Evolutionary conservation across 2,329 filamentous ascomycete species (phyloP).

Genomic region (Paraphaeosphaeria minitans): DNA sequence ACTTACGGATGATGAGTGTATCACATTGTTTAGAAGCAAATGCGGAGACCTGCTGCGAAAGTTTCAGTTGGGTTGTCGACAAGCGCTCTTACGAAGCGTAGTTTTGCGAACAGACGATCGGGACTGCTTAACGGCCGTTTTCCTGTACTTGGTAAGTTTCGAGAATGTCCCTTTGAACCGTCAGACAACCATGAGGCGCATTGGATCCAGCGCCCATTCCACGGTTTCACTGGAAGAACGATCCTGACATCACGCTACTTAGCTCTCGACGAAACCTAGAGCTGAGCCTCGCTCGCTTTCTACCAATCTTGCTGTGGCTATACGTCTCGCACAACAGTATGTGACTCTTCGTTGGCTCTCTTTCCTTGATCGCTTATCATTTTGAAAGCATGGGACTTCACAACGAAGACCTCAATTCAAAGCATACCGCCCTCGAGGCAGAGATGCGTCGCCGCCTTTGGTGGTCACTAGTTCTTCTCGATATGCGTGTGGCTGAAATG

Average conservation of each 20-base stretch:
- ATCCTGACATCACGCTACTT: slow-evolving; percentile 12
- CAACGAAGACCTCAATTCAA: slow-evolving; percentile 58
- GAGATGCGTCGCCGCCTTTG: slow-evolving; percentile 67
- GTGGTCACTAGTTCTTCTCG: slow-evolving; percentile 65
- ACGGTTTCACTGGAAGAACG: not conserved
- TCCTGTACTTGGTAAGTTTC: slow-evolving; percentile 58
- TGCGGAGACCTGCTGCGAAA: slow-evolving; percentile 59
- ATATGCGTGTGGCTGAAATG: slow-evolving; percentile 58
- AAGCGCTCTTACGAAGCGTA: slow-evolving; percentile 64
- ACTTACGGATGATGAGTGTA: slow-evolving; percentile 61
- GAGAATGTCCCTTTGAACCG: not conserved
- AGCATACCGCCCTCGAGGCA: slow-evolving; percentile 60
- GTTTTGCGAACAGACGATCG: slow-evolving; percentile 61
- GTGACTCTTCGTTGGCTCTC: not conserved
- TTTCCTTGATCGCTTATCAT: not conserved
- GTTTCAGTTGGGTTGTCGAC: slow-evolving; percentile 66
- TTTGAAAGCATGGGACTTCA: slow-evolving; percentile 63
- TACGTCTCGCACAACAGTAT: slow-evolving; percentile 61
- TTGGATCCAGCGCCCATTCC: too few relatives aligned
- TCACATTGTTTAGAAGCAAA: slow-evolving; percentile 57
- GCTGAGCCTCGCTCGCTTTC: slow-evolving; percentile 55
- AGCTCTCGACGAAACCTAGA: slow-evolving; percentile 61
- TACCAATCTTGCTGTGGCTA: slow-evolving; percentile 62
- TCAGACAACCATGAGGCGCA: not conserved
- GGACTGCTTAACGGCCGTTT: slow-evolving; percentile 59